Evolutionary conservation across 2,329 filamentous ascomycete genomes (phyloP).

Genomic region (Aureobasidium leucospermi): DNA sequence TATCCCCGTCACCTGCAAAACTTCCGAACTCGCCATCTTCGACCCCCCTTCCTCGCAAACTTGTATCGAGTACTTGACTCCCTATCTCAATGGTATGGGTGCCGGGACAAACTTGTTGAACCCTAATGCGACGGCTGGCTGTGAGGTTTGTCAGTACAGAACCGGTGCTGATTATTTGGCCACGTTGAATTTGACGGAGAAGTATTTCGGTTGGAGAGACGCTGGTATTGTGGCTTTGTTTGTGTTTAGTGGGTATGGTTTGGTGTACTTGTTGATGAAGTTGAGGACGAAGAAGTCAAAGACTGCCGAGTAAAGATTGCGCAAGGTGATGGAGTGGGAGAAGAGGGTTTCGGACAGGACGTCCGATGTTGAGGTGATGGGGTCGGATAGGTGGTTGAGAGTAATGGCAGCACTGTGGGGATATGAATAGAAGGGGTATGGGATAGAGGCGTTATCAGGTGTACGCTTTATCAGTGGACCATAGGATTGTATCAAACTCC

Average conservation of each 20-base stretch:
- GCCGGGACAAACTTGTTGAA: conserved; percentile 32
- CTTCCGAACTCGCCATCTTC: conserved; percentile 31
- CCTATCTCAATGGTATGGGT: conserved; percentile 26
- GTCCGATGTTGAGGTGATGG: too few species aligned
- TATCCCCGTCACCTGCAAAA: conserved; percentile 24
- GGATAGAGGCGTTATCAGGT: too few species aligned
- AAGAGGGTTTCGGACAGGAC: too few species aligned
- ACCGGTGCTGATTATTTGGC: conserved; percentile 4
- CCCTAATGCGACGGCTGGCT: conserved; percentile 26
- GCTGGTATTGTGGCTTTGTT: neutral
- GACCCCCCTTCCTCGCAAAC: conserved; percentile 28
- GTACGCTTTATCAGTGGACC: too few species aligned
- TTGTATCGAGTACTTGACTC: conserved; percentile 33
- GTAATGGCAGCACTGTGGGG: too few species aligned
- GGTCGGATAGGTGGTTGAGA: too few species aligned
- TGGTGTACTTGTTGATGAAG: conserved; percentile 9
- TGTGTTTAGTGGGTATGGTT: neutral
- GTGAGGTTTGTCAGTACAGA: conserved; percentile 5
- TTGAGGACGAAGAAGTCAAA: conserved; percentile 8
- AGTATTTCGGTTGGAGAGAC: conserved; percentile 8
- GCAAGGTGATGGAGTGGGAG: too few species aligned
- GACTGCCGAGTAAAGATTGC: neutral
- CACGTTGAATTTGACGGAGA: neutral
- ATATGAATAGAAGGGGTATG: too few species aligned
- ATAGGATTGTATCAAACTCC: too few species aligned